phyloP scores from a whole-genome alignment of 768 basidiomycete species.

The Calocera viscosa region DNA sequence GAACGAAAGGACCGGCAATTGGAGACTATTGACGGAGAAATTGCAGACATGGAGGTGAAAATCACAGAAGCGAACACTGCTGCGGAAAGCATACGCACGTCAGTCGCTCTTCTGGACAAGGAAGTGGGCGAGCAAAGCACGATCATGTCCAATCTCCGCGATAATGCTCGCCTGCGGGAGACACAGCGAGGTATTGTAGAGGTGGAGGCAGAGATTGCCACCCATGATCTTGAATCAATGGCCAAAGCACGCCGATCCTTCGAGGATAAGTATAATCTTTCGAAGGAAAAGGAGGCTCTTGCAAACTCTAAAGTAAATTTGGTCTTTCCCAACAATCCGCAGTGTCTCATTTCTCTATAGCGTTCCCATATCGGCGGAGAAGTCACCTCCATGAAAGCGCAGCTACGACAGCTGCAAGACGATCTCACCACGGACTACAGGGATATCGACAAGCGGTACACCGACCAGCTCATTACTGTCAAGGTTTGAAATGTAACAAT shows the following conservation, averaged over 20 bases:
- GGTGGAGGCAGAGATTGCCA: conserved; percentile 58
- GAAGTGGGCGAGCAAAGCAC: conserved; percentile 67
- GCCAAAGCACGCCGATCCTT: conserved; percentile 75
- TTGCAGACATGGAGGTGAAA: conserved; percentile 38
- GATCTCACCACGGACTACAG: conserved; percentile 73
- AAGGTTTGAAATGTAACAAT: conserved; percentile 48
- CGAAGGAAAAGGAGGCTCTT: conserved; percentile 59
- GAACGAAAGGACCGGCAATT: conserved; percentile 12
- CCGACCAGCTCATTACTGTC: conserved; percentile 83
- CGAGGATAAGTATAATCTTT: conserved; percentile 60
- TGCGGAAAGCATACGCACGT: conserved; percentile 32
- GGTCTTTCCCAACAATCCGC: background rate
- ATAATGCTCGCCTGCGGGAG: conserved; percentile 69
- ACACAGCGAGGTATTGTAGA: conserved; percentile 51
- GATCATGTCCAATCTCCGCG: conserved; percentile 54
- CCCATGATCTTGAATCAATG: conserved; percentile 72
- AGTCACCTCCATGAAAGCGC: conserved; percentile 55
- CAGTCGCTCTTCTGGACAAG: conserved; percentile 51
- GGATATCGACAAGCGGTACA: conserved; percentile 72
- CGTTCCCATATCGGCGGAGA: conserved; percentile 75
- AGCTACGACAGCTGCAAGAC: conserved; percentile 48
- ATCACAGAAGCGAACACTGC: conserved; percentile 34
- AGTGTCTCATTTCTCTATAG: conserved; percentile 30
- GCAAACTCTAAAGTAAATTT: conserved; percentile 51
- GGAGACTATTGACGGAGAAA: conserved; percentile 39